A percentile compares a stretch with the other conserved stretches of the same genome.
Conservation (phyloP, 164 flowering plant genomes). For the Vitis rotundifolia region DNA sequence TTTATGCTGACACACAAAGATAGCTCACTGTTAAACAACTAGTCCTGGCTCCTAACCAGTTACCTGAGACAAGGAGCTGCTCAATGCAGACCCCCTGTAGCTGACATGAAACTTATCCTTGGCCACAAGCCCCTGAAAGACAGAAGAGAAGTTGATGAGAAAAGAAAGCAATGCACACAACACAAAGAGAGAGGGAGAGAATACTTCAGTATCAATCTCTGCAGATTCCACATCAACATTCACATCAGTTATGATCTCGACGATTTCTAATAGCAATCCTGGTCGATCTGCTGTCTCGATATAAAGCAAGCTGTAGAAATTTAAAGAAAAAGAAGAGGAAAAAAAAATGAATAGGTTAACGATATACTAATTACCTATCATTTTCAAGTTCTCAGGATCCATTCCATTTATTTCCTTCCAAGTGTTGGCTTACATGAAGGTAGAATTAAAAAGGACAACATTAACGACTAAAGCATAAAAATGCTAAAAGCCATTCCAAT, state of each 20-base stretch:
- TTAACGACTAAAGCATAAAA: not conserved
- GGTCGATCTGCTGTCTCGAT: slow-evolving; percentile 98
- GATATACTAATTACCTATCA: no score
- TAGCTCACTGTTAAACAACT: no score
- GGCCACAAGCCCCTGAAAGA: slow-evolving; percentile 48
- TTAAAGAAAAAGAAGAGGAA: no score
- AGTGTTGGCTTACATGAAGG: not conserved
- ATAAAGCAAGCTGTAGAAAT: slow-evolving; percentile 64
- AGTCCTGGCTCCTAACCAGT: not conserved
- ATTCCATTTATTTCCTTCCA: no score
- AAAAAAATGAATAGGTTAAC: not conserved
- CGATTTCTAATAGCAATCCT: slow-evolving; percentile 76
- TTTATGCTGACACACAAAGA: no score
- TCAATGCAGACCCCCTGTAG: slow-evolving; percentile 80
- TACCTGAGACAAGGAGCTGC: slow-evolving; percentile 81
- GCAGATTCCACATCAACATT: slow-evolving; percentile 90
- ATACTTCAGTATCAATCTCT: slow-evolving; percentile 93
- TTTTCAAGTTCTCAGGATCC: no score
- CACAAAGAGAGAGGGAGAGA: slow-evolving; percentile 16
- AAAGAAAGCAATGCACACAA: not conserved
- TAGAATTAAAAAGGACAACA: not conserved
- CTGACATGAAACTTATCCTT: slow-evolving; percentile 92
- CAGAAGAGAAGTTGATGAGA: not conserved
- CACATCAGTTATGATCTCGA: slow-evolving; percentile 75
- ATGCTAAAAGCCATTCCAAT: not conserved